These are phyloP conservation scores for Melianthus villosus DNA, from an alignment of 441 rosid genomes.

Conservation along the genomic window DNA sequence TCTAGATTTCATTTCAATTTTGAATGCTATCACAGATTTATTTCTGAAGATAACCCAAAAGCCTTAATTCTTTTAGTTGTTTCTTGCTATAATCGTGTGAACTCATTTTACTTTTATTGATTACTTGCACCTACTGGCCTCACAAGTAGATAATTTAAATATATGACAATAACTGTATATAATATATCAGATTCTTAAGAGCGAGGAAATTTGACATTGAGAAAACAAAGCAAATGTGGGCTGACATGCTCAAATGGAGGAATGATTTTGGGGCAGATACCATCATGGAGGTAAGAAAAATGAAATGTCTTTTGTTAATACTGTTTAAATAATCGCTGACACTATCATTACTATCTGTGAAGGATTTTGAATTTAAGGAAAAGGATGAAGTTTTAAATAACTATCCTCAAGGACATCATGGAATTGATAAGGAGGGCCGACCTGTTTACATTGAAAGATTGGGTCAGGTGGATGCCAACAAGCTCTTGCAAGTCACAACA, in stretches of 20 bases:
- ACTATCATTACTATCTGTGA: constrained; percentile 1
- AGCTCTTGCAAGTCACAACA: constrained; percentile 50
- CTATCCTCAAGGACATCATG: constrained; percentile 93
- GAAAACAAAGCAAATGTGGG: constrained; percentile 63
- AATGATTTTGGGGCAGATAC: constrained; percentile 42
- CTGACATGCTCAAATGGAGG: constrained; percentile 61
- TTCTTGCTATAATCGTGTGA: no score
- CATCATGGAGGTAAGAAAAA: constrained; percentile 34
- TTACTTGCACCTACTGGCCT: no score
- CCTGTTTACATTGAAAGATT: constrained; percentile 73
- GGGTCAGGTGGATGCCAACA: constrained; percentile 64
- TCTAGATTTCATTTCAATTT: no score
- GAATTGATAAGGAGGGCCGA: constrained; percentile 79
- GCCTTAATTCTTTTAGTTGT: no score
- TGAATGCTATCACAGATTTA: no score
- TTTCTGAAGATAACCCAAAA: no score
- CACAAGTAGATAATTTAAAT: no score
- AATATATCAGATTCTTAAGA: constrained; percentile 28
- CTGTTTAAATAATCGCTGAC: no score
- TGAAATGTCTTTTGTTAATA: background rate
- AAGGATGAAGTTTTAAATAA: constrained; percentile 51
- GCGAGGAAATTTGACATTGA: constrained; percentile 51
- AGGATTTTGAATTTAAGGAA: constrained; percentile 58
- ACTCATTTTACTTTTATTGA: no score
- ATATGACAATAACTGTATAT: background rate